Evolutionary conservation across 2,329 filamentous ascomycete species (phyloP), one percentile per base, ranked within the genome.

Genomic region (Zymoseptoria ardabiliae): DNA sequence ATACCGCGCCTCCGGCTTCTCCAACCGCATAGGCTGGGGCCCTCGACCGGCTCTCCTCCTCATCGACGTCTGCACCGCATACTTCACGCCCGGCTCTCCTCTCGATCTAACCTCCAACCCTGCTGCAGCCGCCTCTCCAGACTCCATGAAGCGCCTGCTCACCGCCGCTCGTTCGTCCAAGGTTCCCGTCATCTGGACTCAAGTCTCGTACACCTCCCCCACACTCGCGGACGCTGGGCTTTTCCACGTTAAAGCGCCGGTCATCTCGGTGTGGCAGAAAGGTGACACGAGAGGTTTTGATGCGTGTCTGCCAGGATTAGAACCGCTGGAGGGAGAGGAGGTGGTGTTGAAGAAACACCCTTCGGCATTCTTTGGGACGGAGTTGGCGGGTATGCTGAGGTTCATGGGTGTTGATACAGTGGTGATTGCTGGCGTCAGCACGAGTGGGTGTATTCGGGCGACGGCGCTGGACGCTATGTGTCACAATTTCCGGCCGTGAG

Each of bases 51-150:
- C 66, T 10, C 63, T 68, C 22, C 50, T 68, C 5, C 54, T 67
- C 13, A 63, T 68, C 41, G 66, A 68, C 54, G 62, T 68, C 57
- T 68, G 66, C 59, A 54, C 56, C n/a, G 66, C 66, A 13, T 68
- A 68, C 59, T 68, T 66, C 60, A 63, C 61, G 10, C 59, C 63
- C 23, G 62, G 62, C n/a, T 66, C 64, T 7, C 66, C 66, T 11
- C 58, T 67, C 0, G 58, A 67, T 52, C 58, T 56, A 35, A 60
- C 60, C 25, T 60, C 58, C 13, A 67, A 67, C 50, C 64, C 66
- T 5, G 58, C 62, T 6, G 59, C 66, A 9, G 60, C 55, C 4
- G 60, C 60, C 4, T 63, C 61, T 4, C 58, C 61, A n/a, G 58
- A 63, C 11, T 53, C 58, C 0, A 67, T 68, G 66, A 58, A 58